These are phyloP conservation scores for Papilionanthe hybrid DNA, from an alignment of 116 monocot genomes.

Conservation along the genomic window DNA sequence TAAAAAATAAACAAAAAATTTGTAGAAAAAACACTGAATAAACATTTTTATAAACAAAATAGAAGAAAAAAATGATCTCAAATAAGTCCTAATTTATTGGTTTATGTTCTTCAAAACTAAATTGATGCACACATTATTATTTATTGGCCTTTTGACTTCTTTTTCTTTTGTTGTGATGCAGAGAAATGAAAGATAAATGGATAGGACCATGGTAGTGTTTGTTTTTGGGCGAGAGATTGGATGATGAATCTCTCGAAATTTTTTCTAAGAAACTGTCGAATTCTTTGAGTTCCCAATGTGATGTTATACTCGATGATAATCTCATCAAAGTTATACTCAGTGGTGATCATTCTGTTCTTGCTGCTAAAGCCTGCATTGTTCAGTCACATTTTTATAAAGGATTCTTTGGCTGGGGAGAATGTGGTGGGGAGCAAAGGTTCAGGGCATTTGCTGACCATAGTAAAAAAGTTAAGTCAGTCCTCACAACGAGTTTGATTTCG, in stretches of 20 bases:
- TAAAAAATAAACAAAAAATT: too few relatives aligned
- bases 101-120: not conserved
- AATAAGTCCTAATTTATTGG: not conserved
- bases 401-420: conserved; percentile 53
- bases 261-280: conserved; percentile 24
- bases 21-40: too few relatives aligned
- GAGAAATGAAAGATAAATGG: conserved; percentile 78
- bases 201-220: conserved; percentile 89
- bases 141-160: not conserved
- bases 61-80: too few relatives aligned
- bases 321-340: conserved; percentile 48
- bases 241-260: conserved; percentile 23
- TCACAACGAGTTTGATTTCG: too few relatives aligned
- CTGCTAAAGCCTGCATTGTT: conserved; percentile 52
- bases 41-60: too few relatives aligned
- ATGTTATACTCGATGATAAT: conserved; percentile 32
- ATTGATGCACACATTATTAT: not conserved
- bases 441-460: too few relatives aligned
- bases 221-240: conserved; percentile 45
- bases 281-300: conserved; percentile 35
- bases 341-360: conserved; percentile 39
- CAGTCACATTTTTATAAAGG: conserved; percentile 60
- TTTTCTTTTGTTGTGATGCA: conserved; percentile 21
- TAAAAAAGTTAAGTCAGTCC: not conserved
- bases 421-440: not conserved